Base-by-base conservation (phyloP, 441 rosid genomes). In the Croton setiger region DNA sequence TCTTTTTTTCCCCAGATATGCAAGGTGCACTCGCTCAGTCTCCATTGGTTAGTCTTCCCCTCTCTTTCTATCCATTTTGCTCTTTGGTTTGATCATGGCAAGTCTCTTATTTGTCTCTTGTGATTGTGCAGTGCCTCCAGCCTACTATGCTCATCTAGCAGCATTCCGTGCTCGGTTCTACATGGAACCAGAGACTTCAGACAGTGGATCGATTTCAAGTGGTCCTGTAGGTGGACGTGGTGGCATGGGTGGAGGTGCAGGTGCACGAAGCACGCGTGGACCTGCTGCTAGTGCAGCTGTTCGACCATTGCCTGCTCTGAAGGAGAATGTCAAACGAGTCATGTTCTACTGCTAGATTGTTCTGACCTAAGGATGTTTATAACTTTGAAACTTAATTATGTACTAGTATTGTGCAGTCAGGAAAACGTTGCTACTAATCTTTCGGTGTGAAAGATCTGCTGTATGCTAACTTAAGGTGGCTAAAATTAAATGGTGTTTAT, bases 131-230 rank as follows among this genome's bases (percentile, higher is more conserved):
- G 99, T 94, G 44, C 98, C 99, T 2, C 99, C 99, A 7, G 99
- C 97, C 11, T 92, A 92, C 49, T 94, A 94, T 66, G 99, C 99
- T 2, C 99, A 94, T 79, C 92, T 94, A 2, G 99, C 98, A 17
- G 99, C 99, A 57, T 94, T 92, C 64, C 83, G 98, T 71, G 99
- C 99, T 43, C 89, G 97, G 35, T 94, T 92, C 84, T 94, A 94
- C 65, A 88, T 90, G 98, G 98, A 92, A 55, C 96, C 97, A 0
- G 98, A 90, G 83, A 88, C 98, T 7, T 94, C 98, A n/a, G 98
- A 94, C 78, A 88, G 98, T 66, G 98, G 96, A 8, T 94, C 98
- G 5, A 88, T 92, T 86, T 85, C 89, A 0, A 90, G 99, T 43
- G 97, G 96, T 3, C 70, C 82, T 64, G 81, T 76, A 41, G 80